Evolutionary conservation across 345 rosid species (phyloP), one percentile per base, ranked within the genome.

Genomic region (Physaria fendleri): DNA sequence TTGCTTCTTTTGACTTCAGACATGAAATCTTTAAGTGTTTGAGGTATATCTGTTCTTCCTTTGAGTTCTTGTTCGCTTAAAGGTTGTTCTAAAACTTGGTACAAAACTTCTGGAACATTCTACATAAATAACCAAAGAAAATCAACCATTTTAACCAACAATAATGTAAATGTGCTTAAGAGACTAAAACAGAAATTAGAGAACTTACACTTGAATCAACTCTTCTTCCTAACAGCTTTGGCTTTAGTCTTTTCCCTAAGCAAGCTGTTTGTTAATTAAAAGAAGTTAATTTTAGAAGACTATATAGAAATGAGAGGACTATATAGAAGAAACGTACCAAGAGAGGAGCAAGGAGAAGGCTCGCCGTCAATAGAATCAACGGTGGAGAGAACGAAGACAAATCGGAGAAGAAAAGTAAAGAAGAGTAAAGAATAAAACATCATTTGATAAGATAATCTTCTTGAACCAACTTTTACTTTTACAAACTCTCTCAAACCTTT

Each of bases 91-190:
- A 92, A 59, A 5, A 86, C 77, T 76, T 78, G 74, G 79, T 84
- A 92, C 28, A 92, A 81, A 28, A 86, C 81, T 50, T 88, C 95
- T 20, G 91, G 99, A 47, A 92, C 95, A 93, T 86, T 77, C 39
- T 54, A 34, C 35, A 1, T 59, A 48, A 21, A 6, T n/a, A 59
- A 42, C 52, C 43, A 52, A 58, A 32, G n/a, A n/a, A n/a, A 18
- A 20, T 17, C 2, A 4, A 51, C 15, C 6, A 5, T 25, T 15
- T n/a, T n/a, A n/a, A n/a, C n/a, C n/a, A n/a, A n/a, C n/a, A n/a
- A n/a, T n/a, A n/a, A n/a, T n/a, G n/a, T 34, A 25, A 51, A 52
- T 34, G 10, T 20, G 18, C 2, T 43, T 15, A 13, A 23, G n/a
- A 66, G 5, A 5, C 6, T 67, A 15, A 63, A 29, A 18, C 9